A percentile compares a stretch with the other conserved stretches of the same genome.
Evolutionary conservation across 306 rosid species (phyloP).

Genomic region (Parietaria judaica): DNA sequence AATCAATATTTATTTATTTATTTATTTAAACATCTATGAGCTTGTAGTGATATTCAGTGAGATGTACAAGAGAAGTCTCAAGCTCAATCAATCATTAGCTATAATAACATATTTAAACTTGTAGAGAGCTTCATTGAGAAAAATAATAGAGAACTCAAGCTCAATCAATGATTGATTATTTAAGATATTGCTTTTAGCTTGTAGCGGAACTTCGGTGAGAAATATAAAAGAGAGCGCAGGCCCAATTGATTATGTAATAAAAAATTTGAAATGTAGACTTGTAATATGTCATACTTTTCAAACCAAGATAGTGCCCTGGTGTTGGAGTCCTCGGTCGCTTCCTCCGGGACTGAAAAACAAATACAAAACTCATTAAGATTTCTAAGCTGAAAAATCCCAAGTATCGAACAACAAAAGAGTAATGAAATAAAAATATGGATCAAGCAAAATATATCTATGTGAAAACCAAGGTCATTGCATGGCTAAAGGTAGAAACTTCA

Average conservation of each 20-base stretch:
- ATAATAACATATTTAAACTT: too few relatives aligned
- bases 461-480: background rate
- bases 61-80: too few relatives aligned
- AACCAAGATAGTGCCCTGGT: constrained; percentile 95
- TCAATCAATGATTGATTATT: too few relatives aligned
- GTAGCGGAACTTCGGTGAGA: background rate
- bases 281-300: constrained; percentile 53
- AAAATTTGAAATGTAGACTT: constrained; percentile 41
- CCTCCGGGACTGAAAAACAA: constrained; percentile 88
- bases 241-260: background rate
- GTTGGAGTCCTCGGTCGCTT: constrained; percentile 94
- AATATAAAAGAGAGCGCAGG: background rate
- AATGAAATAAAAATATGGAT: background rate
- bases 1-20: too few relatives aligned
- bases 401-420: constrained; percentile 4
- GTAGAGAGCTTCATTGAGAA: too few relatives aligned
- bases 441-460: background rate
- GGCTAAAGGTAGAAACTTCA: background rate
- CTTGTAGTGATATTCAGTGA: too few relatives aligned
- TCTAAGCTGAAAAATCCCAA: constrained; percentile 8
- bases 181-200: too few relatives aligned
- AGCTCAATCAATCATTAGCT: too few relatives aligned
- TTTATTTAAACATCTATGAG: too few relatives aligned
- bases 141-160: too few relatives aligned
- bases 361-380: constrained; percentile 18